phyloP scores from a whole-genome alignment of 352 stramenopile species.

The Pythium pyrilobum region DNA sequence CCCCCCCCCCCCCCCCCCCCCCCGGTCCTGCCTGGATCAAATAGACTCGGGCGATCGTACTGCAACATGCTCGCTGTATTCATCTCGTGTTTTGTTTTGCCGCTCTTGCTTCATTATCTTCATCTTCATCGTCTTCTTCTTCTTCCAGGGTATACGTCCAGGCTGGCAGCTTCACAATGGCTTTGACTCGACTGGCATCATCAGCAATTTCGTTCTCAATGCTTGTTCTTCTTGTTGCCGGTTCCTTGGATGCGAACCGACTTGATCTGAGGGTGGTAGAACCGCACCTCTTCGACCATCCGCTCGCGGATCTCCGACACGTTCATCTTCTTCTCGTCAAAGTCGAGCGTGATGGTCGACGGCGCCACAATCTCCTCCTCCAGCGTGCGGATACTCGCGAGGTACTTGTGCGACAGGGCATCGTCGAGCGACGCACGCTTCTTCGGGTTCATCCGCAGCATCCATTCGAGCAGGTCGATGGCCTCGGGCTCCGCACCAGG shows the following conservation, averaged over 20 bases:
- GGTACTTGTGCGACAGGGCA: slow-evolving; percentile 77
- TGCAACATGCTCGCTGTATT: no score
- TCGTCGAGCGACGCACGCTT: slow-evolving; percentile 80
- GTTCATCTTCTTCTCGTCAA: slow-evolving; percentile 83
- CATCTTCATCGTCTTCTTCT: background rate
- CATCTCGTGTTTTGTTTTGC: no score
- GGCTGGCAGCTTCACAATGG: background rate
- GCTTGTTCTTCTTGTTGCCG: slow-evolving; percentile 17
- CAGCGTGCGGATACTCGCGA: slow-evolving; percentile 78
- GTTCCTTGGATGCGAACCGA: background rate
- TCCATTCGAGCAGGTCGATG: slow-evolving; percentile 73
- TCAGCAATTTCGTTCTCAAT: slow-evolving; percentile 2
- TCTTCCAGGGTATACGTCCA: background rate
- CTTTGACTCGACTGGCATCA: background rate
- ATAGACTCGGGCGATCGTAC: background rate
- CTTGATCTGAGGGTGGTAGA: slow-evolving; percentile 57
- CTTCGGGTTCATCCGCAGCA: slow-evolving; percentile 84
- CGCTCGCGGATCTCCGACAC: slow-evolving; percentile 76
- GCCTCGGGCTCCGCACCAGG: slow-evolving; percentile 74
- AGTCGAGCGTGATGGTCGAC: slow-evolving; percentile 77
- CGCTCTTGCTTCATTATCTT: background rate
- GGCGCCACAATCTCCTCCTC: slow-evolving; percentile 84
- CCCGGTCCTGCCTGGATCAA: background rate
- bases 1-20: no score
- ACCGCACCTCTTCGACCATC: slow-evolving; percentile 74